phyloP scores from a whole-genome alignment of 2,329 filamentous ascomycete species.

The Pleochaeta shiraiana region DNA sequence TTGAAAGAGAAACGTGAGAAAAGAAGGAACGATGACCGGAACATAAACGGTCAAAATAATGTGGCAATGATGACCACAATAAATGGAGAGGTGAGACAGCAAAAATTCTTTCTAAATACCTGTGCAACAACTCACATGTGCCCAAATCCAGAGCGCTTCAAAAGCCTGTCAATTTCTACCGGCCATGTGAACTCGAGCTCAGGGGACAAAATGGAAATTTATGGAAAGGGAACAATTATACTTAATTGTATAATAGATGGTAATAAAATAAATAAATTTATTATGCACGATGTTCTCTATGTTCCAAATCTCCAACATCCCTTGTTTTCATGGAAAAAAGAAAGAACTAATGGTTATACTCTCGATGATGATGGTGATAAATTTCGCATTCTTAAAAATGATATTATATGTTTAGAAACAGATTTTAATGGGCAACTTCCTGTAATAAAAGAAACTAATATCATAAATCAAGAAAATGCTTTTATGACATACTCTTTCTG shows the following conservation, averaged over 20 bases:
- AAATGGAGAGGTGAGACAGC: background rate
- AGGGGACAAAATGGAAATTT: background rate
- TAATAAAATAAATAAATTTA: background rate
- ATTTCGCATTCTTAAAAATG: background rate
- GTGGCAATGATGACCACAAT: too few relatives aligned
- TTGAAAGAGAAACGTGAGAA: background rate
- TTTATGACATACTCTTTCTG: background rate
- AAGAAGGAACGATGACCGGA: too few relatives aligned
- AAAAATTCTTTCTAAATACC: background rate
- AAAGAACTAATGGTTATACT: background rate
- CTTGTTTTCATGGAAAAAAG: background rate
- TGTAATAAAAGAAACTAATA: background rate
- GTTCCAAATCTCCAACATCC: background rate
- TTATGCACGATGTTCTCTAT: background rate
- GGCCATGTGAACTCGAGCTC: background rate
- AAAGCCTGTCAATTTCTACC: background rate
- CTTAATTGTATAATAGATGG: background rate
- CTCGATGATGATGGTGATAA: background rate
- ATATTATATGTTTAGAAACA: background rate
- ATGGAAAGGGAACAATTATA: background rate
- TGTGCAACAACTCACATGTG: constrained; percentile 1
- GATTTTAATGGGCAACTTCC: background rate
- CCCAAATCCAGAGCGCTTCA: constrained; percentile 2
- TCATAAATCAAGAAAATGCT: background rate
- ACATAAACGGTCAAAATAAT: background rate